Evolutionary conservation across 768 basidiomycete species (phyloP), one percentile per base, ranked within the genome.

Genomic region (Kwoniella sp.): DNA sequence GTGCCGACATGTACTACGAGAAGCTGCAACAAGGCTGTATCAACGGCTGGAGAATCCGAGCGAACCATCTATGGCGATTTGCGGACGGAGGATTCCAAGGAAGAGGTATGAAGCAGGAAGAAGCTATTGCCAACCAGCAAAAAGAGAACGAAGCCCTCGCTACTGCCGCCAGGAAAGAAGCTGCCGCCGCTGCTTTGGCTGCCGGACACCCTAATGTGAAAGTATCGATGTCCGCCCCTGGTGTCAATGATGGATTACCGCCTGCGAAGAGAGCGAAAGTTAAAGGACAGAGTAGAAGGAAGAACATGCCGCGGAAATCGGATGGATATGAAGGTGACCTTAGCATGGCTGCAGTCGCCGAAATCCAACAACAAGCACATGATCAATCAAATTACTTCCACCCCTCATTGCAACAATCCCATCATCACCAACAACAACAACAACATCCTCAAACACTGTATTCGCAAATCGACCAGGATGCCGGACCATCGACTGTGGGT

Each of bases 1-100:
- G 76, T 48, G 68, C 76, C 64, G 76, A 77, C 65, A 77, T 77
- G 76, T 77, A 77, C 58, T 77, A 77, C 60, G 76, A 77, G 63
- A 77, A 77, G 55, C 71, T 77, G 47, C 72, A 69, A 33, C 76
- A 77, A 53, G 68, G 71, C 1, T 68, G 71, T 50, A 74, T 77
- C 19, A 64, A 71, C 21, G 76, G 76, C 4, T 77, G 76, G 76
- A 60, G 76, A 21, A 77, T 77, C 26, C 65, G 76, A 9, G 73
- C 74, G 33, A 74, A 74, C 53, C 76, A 77, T 36, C 65, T 77
- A 2, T 77, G 76, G 76, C 55, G 76, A 51, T 77, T 77, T 47
- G 71, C 72, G 44, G 70, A 74, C 60, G 76, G 76, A 46, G 76
- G 76, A 17, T 77, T 77, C 65, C 71, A 75, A 46, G 76, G 76